A percentile compares a stretch with the other conserved stretches of the same genome.
phyloP scores from a whole-genome alignment of 345 rosid species.

The Raphanus raphanistrum region DNA sequence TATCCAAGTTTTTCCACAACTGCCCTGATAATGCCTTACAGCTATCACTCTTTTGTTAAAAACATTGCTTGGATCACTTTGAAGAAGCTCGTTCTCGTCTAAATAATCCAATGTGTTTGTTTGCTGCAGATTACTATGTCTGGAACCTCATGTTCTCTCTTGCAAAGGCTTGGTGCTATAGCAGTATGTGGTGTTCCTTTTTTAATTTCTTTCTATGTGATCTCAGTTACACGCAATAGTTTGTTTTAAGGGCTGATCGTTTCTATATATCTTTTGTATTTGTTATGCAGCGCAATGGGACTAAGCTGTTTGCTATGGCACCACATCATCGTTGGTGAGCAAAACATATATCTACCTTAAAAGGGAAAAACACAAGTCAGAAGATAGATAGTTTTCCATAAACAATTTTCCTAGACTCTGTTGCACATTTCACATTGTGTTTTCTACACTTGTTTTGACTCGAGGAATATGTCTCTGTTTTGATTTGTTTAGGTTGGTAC shows the following conservation, averaged over 20 bases:
- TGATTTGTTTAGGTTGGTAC: constrained; percentile 68
- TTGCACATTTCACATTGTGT: neutral
- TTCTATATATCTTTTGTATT: too few relatives aligned
- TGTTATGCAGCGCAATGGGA: constrained; percentile 76
- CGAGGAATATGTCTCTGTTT: neutral
- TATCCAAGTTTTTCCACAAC: constrained; percentile 79
- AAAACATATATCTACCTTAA: constrained; percentile 3
- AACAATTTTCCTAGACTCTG: too few relatives aligned
- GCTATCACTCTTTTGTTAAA: constrained; percentile 52
- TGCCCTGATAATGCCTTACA: constrained; percentile 99
- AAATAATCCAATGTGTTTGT: neutral
- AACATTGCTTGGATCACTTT: neutral
- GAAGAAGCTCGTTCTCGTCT: neutral
- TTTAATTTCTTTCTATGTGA: neutral
- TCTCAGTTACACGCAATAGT: neutral
- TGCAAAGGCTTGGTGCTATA: constrained; percentile 89
- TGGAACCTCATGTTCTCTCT: constrained; percentile 77
- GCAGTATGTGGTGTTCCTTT: constrained; percentile 48
- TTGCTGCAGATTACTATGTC: constrained; percentile 71
- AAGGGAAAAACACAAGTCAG: neutral
- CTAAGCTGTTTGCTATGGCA: constrained; percentile 88
- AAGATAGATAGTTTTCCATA: neutral
- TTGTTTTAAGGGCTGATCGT: too few relatives aligned
- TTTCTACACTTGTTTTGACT: neutral
- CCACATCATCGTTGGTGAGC: constrained; percentile 83